Evolutionary conservation across 495 filamentous ascomycete genomes (phyloP).

Genomic region (Astrocystis sublimbata): DNA sequence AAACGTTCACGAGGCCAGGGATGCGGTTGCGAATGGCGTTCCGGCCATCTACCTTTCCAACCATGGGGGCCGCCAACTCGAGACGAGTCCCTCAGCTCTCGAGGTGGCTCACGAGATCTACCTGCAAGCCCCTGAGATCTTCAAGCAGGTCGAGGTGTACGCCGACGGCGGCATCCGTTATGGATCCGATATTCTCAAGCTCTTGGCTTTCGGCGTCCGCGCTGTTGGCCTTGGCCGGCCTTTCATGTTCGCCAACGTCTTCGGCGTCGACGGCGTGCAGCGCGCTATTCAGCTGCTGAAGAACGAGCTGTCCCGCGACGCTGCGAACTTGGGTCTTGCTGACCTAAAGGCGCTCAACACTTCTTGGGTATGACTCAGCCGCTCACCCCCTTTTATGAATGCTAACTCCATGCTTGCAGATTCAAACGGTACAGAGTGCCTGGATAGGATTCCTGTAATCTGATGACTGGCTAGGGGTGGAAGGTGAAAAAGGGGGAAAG

Average conservation of each 20-base stretch:
- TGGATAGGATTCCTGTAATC: slow-evolving; percentile 5
- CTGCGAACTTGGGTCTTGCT: slow-evolving; percentile 39
- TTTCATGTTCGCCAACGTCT: slow-evolving; percentile 48
- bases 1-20: slow-evolving; percentile 26
- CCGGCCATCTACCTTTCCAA: slow-evolving; percentile 43
- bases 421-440: slow-evolving; percentile 10
- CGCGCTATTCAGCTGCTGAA: slow-evolving; percentile 37
- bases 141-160: slow-evolving; percentile 42
- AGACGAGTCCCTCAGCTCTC: slow-evolving; percentile 36
- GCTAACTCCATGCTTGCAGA: neutral
- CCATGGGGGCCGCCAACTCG: slow-evolving; percentile 47
- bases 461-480: neutral
- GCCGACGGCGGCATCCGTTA: slow-evolving; percentile 49
- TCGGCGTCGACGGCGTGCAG: slow-evolving; percentile 41
- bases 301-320: slow-evolving; percentile 40
- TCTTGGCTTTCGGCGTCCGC: slow-evolving; percentile 47
- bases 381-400: neutral
- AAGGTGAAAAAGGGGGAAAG: too few species aligned
- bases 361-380: neutral
- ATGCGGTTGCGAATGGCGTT: slow-evolving; percentile 39
- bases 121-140: slow-evolving; percentile 37
- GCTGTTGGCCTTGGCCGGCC: slow-evolving; percentile 47
- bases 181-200: slow-evolving; percentile 47
- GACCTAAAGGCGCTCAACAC: slow-evolving; percentile 31
- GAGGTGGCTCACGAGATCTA: slow-evolving; percentile 43